These are phyloP conservation scores for Saccharomycopsis sp. DNA, from an alignment of 805 yeast species.

Conservation along the genomic window DNA sequence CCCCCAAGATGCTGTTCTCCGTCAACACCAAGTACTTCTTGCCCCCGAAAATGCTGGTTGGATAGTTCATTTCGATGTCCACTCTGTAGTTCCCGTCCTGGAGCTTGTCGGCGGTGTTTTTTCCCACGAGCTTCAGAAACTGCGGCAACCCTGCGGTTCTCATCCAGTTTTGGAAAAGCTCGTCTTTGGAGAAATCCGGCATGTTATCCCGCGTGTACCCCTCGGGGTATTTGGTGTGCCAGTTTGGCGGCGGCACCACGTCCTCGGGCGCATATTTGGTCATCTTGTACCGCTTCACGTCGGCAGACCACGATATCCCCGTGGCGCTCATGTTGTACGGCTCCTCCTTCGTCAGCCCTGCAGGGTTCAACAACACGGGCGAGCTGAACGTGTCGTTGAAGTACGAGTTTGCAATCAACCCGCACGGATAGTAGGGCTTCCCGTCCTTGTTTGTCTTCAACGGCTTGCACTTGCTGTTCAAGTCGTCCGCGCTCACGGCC, in stretches of 20 bases:
- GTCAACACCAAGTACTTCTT: slow-evolving; percentile 73
- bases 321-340: slow-evolving; percentile 39
- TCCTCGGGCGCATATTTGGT: slow-evolving; percentile 51
- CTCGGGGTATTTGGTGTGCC: slow-evolving; percentile 60
- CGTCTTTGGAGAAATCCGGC: slow-evolving; percentile 62
- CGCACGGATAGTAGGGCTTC: slow-evolving; percentile 57
- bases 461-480: slow-evolving; percentile 36
- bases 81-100: slow-evolving; percentile 57
- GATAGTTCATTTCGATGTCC: slow-evolving; percentile 66
- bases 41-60: slow-evolving; percentile 81
- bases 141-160: slow-evolving; percentile 66
- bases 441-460: slow-evolving; percentile 20
- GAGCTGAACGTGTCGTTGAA: slow-evolving; percentile 66
- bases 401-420: slow-evolving; percentile 70
- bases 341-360: slow-evolving; percentile 24
- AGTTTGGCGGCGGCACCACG: slow-evolving; percentile 78
- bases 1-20: slow-evolving; percentile 79
- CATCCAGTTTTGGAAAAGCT: slow-evolving; percentile 79
- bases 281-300: slow-evolving; percentile 52
- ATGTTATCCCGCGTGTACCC: slow-evolving; percentile 64
- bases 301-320: slow-evolving; percentile 67
- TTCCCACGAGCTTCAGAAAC: slow-evolving; percentile 55
- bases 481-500: slow-evolving; percentile 44
- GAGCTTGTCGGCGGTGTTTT: slow-evolving; percentile 50
- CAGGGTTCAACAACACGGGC: slow-evolving; percentile 29